These are phyloP conservation scores for Penicillium angulare DNA, from an alignment of 495 filamentous ascomycete genomes.

Conservation along the genomic window DNA sequence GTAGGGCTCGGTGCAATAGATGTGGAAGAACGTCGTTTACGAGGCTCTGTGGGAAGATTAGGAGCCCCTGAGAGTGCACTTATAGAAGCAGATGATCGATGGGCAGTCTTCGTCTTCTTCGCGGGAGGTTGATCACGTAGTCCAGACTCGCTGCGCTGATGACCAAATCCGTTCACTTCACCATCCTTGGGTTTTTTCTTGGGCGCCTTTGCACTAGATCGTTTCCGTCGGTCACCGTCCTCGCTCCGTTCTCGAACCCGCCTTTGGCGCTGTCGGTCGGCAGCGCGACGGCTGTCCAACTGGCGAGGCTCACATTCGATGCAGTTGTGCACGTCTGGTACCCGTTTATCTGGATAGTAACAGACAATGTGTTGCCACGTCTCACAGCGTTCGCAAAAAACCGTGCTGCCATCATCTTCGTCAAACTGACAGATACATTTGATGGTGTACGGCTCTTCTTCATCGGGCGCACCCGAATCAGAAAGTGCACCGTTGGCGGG, in stretches of 20 bases:
- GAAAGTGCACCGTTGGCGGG: slow-evolving; percentile 57
- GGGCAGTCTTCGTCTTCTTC: slow-evolving; percentile 76
- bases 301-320: slow-evolving; percentile 75
- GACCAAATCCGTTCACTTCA: slow-evolving; percentile 37
- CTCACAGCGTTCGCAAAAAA: slow-evolving; percentile 92
- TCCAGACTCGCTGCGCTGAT: slow-evolving; percentile 50
- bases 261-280: slow-evolving; percentile 65
- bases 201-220: slow-evolving; percentile 64
- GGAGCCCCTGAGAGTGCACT: slow-evolving; percentile 51
- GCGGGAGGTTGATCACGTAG: slow-evolving; percentile 55
- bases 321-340: slow-evolving; percentile 84
- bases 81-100: slow-evolving; percentile 69
- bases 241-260: slow-evolving; percentile 60
- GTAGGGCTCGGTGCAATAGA: slow-evolving; percentile 52
- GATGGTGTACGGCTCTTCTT: slow-evolving; percentile 93
- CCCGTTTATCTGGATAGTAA: slow-evolving; percentile 75
- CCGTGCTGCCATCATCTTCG: slow-evolving; percentile 96
- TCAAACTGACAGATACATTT: slow-evolving; percentile 92
- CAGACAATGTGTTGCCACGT: slow-evolving; percentile 98
- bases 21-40: slow-evolving; percentile 53
- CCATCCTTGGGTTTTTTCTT: slow-evolving; percentile 67
- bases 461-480: slow-evolving; percentile 56
- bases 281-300: slow-evolving; percentile 68
- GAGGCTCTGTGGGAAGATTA: slow-evolving; percentile 36
- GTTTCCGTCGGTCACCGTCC: slow-evolving; percentile 63